phyloP scores from a whole-genome alignment of 2,329 filamentous ascomycete genomes.

The Colletotrichum lindemuthianum region DNA sequence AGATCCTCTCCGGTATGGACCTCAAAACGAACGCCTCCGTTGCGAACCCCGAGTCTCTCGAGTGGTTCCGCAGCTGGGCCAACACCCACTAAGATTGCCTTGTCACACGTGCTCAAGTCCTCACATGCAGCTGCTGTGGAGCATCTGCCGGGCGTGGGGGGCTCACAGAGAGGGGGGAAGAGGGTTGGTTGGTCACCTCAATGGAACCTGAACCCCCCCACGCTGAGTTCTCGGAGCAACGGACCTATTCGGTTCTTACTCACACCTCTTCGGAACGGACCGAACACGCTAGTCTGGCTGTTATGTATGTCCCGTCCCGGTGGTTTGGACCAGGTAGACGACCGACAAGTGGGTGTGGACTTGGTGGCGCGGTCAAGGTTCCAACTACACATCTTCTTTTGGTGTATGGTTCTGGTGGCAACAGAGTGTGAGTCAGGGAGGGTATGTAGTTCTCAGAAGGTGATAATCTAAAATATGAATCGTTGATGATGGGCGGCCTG shows the following conservation, averaged over 20 bases:
- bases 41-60: constrained; percentile 87
- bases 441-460: no score
- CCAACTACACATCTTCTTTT: no score
- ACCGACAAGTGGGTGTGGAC: background rate
- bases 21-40: constrained; percentile 93
- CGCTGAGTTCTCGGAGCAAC: background rate
- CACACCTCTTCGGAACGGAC: constrained; percentile 9
- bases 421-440: background rate
- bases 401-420: background rate
- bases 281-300: constrained; percentile 3
- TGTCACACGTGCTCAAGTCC: background rate
- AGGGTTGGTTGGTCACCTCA: background rate
- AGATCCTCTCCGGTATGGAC: constrained; percentile 88
- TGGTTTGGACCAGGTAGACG: background rate
- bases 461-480: no score
- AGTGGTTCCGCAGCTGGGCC: constrained; percentile 88
- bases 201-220: constrained; percentile 8
- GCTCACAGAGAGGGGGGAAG: background rate
- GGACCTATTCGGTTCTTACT: background rate
- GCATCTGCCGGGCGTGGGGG: constrained; percentile 10
- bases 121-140: background rate
- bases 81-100: constrained; percentile 54
- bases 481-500: background rate
- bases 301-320: background rate
- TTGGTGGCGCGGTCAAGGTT: background rate